A percentile compares a stretch with the other conserved stretches of the same genome.
Evolutionary conservation across 176 grass and related monocot species (phyloP).

Genomic region (Eragrostis curvula): DNA sequence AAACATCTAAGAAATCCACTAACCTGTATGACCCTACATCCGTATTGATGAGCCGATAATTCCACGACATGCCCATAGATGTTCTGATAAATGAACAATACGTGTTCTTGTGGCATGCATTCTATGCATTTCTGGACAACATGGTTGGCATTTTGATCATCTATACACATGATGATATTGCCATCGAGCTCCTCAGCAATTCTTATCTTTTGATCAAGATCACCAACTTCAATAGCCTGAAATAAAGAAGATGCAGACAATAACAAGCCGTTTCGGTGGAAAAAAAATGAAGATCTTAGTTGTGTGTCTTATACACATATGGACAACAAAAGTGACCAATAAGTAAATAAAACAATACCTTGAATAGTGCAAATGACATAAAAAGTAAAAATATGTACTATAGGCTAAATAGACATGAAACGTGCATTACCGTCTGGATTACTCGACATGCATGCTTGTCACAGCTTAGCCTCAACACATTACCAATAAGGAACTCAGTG

Average conservation of each 20-base stretch:
- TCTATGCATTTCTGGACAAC: slow-evolving; percentile 33
- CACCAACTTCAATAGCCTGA: slow-evolving; percentile 1
- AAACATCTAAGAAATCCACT: background rate
- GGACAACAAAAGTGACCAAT: background rate
- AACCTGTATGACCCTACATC: slow-evolving; percentile 20
- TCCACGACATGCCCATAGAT: slow-evolving; percentile 4
- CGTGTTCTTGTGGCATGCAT: background rate
- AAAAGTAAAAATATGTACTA: background rate
- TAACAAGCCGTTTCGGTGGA: background rate
- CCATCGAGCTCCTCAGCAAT: slow-evolving; percentile 9
- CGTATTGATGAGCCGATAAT: slow-evolving; percentile 6
- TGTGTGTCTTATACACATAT: background rate
- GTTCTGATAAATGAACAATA: background rate
- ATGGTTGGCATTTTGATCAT: slow-evolving; percentile 28
- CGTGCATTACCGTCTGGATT: slow-evolving; percentile 41
- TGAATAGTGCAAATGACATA: background rate
- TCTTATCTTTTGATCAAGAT: slow-evolving; percentile 6
- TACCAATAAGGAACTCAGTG: background rate
- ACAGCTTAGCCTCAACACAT: slow-evolving; percentile 27
- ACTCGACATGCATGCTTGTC: slow-evolving; percentile 50
- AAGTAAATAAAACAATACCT: background rate
- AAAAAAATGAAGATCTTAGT: background rate
- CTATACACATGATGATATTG: background rate
- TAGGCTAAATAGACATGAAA: background rate
- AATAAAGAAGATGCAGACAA: background rate